Evolutionary conservation across 1,139 yeast species (phyloP).

Genomic region (Eremothecium gossypii): DNA sequence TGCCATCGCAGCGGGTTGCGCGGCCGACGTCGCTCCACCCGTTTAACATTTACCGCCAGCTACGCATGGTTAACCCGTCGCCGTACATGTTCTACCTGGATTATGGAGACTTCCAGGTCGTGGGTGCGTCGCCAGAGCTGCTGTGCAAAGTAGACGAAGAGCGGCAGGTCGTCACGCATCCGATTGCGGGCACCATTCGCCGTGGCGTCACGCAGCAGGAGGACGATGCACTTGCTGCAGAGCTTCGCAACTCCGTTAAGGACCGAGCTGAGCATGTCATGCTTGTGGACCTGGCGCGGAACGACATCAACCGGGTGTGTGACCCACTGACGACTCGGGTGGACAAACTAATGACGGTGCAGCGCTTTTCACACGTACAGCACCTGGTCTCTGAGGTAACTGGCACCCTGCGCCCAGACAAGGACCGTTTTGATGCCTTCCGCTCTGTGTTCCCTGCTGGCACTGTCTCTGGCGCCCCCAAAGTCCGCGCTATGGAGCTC

Average conservation of each 20-base stretch:
- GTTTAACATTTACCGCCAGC: slow-evolving; percentile 87
- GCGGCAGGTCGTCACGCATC: slow-evolving; percentile 80
- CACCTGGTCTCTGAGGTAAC: slow-evolving; percentile 92
- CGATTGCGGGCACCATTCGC: slow-evolving; percentile 91
- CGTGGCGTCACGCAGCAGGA: slow-evolving; percentile 88
- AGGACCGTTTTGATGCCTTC: slow-evolving; percentile 91
- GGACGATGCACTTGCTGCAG: slow-evolving; percentile 73
- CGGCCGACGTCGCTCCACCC: slow-evolving; percentile 94
- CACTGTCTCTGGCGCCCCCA: slow-evolving; percentile 97
- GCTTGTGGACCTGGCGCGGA: slow-evolving; percentile 95
- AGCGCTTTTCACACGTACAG: slow-evolving; percentile 95
- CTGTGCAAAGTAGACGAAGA: slow-evolving; percentile 70
- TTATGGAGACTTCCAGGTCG: slow-evolving; percentile 81
- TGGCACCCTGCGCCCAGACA: slow-evolving; percentile 74
- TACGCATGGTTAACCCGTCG: slow-evolving; percentile 92
- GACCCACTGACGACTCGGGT: slow-evolving; percentile 76
- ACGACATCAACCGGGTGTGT: slow-evolving; percentile 91
- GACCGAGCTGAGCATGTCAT: slow-evolving; percentile 97
- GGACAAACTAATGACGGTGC: slow-evolving; percentile 80
- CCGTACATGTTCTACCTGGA: slow-evolving; percentile 94
- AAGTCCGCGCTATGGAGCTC: slow-evolving; percentile 91
- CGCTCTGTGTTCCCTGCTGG: slow-evolving; percentile 98
- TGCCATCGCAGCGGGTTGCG: slow-evolving; percentile 92
- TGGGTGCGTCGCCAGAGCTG: slow-evolving; percentile 95
- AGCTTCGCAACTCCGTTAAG: slow-evolving; percentile 67